Conservation (phyloP, 345 rosid genomes). For the Kernera saxatilis region DNA sequence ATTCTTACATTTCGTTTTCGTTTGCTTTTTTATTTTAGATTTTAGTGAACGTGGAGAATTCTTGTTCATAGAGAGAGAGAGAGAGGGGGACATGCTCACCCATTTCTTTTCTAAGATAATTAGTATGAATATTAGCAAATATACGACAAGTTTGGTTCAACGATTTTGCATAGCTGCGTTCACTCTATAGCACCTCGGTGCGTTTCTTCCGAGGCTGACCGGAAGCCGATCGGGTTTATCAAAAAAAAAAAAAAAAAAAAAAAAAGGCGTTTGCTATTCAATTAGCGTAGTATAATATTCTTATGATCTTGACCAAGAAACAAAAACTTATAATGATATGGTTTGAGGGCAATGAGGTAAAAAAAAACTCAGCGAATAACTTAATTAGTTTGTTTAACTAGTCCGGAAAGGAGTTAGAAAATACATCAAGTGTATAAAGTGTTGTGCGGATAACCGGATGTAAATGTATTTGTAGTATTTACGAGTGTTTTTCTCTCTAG, state of each 20-base stretch:
- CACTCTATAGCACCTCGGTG: too few relatives aligned
- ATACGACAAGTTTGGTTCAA: slow-evolving; percentile 27
- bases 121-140: neutral
- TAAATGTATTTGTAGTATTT: too few relatives aligned
- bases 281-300: neutral
- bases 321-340: neutral
- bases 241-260: too few relatives aligned
- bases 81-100: neutral
- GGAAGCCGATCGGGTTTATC: too few relatives aligned
- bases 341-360: neutral
- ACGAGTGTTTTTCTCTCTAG: too few relatives aligned
- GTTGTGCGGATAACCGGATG: neutral
- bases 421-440: neutral
- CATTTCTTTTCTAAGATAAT: neutral
- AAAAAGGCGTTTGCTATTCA: too few relatives aligned
- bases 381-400: neutral
- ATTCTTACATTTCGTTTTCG: slow-evolving; percentile 20
- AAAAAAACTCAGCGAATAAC: neutral
- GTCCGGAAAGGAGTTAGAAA: neutral
- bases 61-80: slow-evolving; percentile 6
- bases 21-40: slow-evolving; percentile 18
- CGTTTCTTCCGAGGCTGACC: too few relatives aligned
- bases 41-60: slow-evolving; percentile 37
- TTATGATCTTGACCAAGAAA: neutral
- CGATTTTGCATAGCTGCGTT: slow-evolving; percentile 14